Conservation (phyloP, 768 basidiomycete genomes). For the Phylloporus sp. region DNA sequence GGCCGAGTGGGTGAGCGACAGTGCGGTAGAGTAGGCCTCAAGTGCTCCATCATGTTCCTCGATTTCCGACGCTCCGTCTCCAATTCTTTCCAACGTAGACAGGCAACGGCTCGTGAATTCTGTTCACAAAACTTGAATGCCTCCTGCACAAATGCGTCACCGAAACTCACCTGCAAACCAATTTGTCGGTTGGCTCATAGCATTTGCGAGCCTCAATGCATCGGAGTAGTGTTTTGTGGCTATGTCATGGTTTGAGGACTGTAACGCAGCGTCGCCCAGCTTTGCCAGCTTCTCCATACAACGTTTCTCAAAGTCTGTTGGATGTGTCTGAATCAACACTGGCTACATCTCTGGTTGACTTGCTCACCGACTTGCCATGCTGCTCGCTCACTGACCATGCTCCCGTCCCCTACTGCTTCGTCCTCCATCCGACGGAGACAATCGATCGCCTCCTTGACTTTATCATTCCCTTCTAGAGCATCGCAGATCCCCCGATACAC, state of each 20-base stretch:
- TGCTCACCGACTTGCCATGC: too few species aligned
- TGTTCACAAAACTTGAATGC: background rate
- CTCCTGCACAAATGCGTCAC: fast-evolving
- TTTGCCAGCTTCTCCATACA: too few species aligned
- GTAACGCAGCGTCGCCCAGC: too few species aligned
- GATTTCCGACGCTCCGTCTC: background rate
- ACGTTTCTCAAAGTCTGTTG: too few species aligned
- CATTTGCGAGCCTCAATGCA: too few species aligned
- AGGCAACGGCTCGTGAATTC: conserved; percentile 1
- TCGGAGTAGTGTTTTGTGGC: too few species aligned
- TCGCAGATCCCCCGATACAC: background rate
- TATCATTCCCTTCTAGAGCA: background rate
- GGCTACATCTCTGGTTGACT: too few species aligned
- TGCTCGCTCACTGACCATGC: too few species aligned
- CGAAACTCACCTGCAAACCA: conserved; percentile 2
- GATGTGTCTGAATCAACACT: too few species aligned
- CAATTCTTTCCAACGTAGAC: background rate
- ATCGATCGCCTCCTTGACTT: background rate
- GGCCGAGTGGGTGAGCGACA: background rate
- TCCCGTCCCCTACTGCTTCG: too few species aligned
- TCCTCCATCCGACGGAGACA: too few species aligned
- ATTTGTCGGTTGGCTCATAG: background rate
- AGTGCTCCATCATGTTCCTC: background rate
- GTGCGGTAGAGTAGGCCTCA: background rate
- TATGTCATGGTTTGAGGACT: too few species aligned